A percentile compares a stretch with the other conserved stretches of the same genome.
Conservation (phyloP, 2,329 filamentous ascomycete species). For the Rhinocladiella mackenziei region DNA sequence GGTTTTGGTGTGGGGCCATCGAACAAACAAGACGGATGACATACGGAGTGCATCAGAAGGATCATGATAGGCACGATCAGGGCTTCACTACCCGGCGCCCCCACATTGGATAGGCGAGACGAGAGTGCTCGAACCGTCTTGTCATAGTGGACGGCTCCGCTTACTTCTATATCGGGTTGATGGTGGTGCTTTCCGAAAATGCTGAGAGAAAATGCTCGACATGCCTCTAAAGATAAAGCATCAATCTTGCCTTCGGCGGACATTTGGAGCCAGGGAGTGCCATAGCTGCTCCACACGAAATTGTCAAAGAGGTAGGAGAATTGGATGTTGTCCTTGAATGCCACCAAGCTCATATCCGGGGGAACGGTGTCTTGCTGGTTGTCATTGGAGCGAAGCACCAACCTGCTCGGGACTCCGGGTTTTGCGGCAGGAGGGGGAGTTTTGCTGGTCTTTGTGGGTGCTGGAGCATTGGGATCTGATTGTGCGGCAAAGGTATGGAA, state of each 20-base stretch:
- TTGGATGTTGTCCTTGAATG: slow-evolving; percentile 22
- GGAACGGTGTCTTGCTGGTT: background rate
- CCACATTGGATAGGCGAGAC: slow-evolving; percentile 17
- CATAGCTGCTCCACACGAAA: slow-evolving; percentile 25
- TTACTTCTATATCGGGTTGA: slow-evolving; percentile 21
- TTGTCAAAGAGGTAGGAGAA: slow-evolving; percentile 24
- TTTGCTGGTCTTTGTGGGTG: slow-evolving; percentile 14
- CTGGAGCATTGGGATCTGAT: background rate
- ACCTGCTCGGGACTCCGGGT: background rate
- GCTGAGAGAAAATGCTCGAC: slow-evolving; percentile 20
- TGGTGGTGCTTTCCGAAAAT: slow-evolving; percentile 24
- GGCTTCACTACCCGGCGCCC: slow-evolving; percentile 17
- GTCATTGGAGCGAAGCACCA: slow-evolving; percentile 13
- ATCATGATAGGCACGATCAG: slow-evolving; percentile 22
- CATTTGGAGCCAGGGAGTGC: slow-evolving; percentile 22
- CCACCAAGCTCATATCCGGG: slow-evolving; percentile 18
- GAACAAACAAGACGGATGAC: slow-evolving; percentile 1
- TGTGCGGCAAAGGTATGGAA: slow-evolving; percentile 19
- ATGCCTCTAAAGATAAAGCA: slow-evolving; percentile 18
- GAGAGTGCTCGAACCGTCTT: slow-evolving; percentile 20
- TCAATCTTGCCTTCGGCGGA: slow-evolving; percentile 20
- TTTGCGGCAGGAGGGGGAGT: slow-evolving; percentile 1
- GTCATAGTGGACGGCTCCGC: slow-evolving; percentile 19
- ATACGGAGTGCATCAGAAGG: slow-evolving; percentile 23
- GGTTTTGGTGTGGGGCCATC: background rate